Percentiles rank a stretch among this genome's conserved stretches.
Conservation (phyloP, 1,139 yeast species). For the Pichia sp. region DNA sequence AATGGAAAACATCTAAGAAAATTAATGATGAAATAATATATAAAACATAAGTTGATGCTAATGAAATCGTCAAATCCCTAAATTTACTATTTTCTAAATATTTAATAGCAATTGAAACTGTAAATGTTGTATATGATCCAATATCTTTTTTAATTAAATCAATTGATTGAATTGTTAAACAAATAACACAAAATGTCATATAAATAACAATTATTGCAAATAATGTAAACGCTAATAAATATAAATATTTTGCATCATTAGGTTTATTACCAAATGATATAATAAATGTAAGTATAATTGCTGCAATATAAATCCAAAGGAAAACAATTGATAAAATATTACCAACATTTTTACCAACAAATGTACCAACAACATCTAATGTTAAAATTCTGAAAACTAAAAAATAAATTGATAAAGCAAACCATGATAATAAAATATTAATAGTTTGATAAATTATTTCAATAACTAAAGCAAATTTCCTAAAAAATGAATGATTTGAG, state of each 20-base stretch:
- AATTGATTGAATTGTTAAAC: constrained; percentile 66
- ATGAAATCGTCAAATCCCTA: constrained; percentile 80
- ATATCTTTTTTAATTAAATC: constrained; percentile 35
- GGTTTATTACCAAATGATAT: constrained; percentile 93
- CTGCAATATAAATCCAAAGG: constrained; percentile 81
- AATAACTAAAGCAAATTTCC: constrained; percentile 57
- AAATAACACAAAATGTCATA: constrained; percentile 81
- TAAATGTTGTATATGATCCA: constrained; percentile 30
- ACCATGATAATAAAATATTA: constrained; percentile 68
- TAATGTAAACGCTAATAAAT: constrained; percentile 69
- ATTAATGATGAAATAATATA: constrained; percentile 70
- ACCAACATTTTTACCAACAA: constrained; percentile 45
- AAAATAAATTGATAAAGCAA: constrained; percentile 68
- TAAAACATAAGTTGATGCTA: constrained; percentile 75
- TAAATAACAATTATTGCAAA: constrained; percentile 91
- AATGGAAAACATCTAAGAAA: constrained; percentile 72
- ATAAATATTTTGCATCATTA: constrained; percentile 77
- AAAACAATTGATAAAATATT: constrained; percentile 70
- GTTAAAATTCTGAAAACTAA: constrained; percentile 64
- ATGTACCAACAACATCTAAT: constrained; percentile 41
- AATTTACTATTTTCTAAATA: constrained; percentile 57
- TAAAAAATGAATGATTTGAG: constrained; percentile 52
- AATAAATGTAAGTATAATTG: constrained; percentile 83
- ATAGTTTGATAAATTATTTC: constrained; percentile 67
- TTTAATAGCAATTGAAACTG: constrained; percentile 39